A percentile compares a stretch with the other conserved stretches of the same genome.
These are phyloP conservation scores for Clitoria ternatea DNA, from an alignment of 306 rosid species.

Conservation along the genomic window DNA sequence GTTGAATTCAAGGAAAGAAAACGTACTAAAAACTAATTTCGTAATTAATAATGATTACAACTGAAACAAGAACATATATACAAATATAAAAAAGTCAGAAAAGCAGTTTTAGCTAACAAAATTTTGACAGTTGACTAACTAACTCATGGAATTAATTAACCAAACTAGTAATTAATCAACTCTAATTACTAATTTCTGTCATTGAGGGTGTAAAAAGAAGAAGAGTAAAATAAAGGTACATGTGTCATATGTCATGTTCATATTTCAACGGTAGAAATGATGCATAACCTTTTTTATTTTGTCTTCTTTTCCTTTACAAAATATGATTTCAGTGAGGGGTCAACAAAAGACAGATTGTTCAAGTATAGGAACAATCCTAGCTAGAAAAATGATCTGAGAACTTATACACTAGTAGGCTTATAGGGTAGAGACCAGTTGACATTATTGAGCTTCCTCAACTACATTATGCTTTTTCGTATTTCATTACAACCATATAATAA, in stretches of 20 bases:
- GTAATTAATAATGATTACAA: too few relatives aligned
- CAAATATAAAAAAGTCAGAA: too few relatives aligned
- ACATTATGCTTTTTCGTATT: not conserved
- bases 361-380: not conserved
- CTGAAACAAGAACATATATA: too few relatives aligned
- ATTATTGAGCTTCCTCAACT: constrained; percentile 16
- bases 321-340: not conserved
- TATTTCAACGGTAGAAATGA: not conserved
- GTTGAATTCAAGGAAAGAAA: too few relatives aligned
- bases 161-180: too few relatives aligned
- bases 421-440: constrained; percentile 11
- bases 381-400: not conserved
- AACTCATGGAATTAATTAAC: too few relatives aligned
- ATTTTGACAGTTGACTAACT: too few relatives aligned
- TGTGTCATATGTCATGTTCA: not conserved
- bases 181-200: too few relatives aligned
- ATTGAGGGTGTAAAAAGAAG: not conserved
- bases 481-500: constrained; percentile 17
- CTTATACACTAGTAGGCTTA: constrained; percentile 3
- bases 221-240: not conserved
- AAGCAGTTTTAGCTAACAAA: too few relatives aligned
- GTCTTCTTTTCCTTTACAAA: not conserved
- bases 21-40: too few relatives aligned
- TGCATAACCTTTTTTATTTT: not conserved
- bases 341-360: not conserved